A percentile compares a stretch with the other conserved stretches of the same genome.
These are phyloP conservation scores for Melastoma malabathricum DNA, from an alignment of 345 rosid species.

Conservation along the genomic window DNA sequence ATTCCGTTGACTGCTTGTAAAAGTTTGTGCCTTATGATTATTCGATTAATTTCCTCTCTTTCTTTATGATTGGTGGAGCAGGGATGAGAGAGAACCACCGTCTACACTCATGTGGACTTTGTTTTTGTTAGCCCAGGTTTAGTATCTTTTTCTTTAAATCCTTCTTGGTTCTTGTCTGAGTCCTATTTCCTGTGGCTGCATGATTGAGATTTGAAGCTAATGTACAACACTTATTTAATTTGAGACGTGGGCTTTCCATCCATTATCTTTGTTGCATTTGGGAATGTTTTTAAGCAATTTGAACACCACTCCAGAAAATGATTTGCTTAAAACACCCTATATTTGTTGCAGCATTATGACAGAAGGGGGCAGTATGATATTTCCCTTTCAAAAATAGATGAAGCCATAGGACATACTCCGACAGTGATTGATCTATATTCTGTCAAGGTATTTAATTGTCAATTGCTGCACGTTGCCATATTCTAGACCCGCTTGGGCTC, in stretches of 20 bases:
- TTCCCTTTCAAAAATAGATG: slow-evolving; percentile 74
- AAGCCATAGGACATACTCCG: slow-evolving; percentile 90
- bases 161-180: neutral
- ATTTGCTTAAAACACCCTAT: slow-evolving; percentile 7
- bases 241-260: no score
- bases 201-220: neutral
- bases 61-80: slow-evolving; percentile 22
- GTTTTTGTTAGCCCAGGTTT: slow-evolving; percentile 95
- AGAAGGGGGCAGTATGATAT: slow-evolving; percentile 67
- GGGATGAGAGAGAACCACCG: slow-evolving; percentile 84
- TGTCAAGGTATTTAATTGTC: slow-evolving; percentile 44
- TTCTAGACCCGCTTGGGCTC: neutral
- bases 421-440: slow-evolving; percentile 94
- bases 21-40: slow-evolving; percentile 1
- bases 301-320: neutral
- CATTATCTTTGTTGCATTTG: no score
- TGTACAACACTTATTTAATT: no score
- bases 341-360: slow-evolving; percentile 81
- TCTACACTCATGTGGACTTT: slow-evolving; percentile 87
- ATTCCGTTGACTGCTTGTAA: slow-evolving; percentile 5
- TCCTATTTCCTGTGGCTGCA: neutral
- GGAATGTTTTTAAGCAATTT: slow-evolving; percentile 1
- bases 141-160: slow-evolving; percentile 1
- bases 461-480: slow-evolving; percentile 1
- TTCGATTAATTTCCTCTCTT: slow-evolving; percentile 4